These are phyloP conservation scores for Amanita molliuscula DNA, from an alignment of 768 basidiomycete species.

Conservation along the genomic window DNA sequence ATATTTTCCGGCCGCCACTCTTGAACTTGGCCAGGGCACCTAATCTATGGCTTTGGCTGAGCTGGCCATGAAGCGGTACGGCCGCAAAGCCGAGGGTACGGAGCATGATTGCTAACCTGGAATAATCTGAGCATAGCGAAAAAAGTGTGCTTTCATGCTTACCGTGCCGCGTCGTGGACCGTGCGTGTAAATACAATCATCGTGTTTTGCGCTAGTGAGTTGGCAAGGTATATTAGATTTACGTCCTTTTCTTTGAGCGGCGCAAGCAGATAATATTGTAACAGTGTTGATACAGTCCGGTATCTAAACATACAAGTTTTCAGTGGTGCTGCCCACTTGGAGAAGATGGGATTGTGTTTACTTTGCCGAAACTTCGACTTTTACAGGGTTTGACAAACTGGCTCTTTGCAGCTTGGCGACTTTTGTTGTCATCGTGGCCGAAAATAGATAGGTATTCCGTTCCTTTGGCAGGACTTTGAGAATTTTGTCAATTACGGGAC, in stretches of 20 bases:
- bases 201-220: slow-evolving; percentile 82
- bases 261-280: slow-evolving; percentile 94
- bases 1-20: slow-evolving; percentile 79
- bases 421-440: slow-evolving; percentile 98
- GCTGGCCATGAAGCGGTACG: slow-evolving; percentile 90
- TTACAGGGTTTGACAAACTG: slow-evolving; percentile 85
- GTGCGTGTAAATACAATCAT: slow-evolving; percentile 97
- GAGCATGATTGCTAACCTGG: slow-evolving; percentile 77
- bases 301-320: slow-evolving; percentile 44
- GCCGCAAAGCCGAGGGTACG: slow-evolving; percentile 90
- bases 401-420: slow-evolving; percentile 94
- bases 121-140: neutral
- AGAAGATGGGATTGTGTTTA: slow-evolving; percentile 24
- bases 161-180: slow-evolving; percentile 86
- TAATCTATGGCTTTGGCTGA: slow-evolving; percentile 87
- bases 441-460: slow-evolving; percentile 91
- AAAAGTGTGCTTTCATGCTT: slow-evolving; percentile 10
- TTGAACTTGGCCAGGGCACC: slow-evolving; percentile 95
- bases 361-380: slow-evolving; percentile 91
- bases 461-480: slow-evolving; percentile 92
- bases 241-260: slow-evolving; percentile 89
- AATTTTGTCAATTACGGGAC: slow-evolving; percentile 91
- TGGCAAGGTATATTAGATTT: slow-evolving; percentile 80
- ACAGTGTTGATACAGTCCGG: slow-evolving; percentile 88
- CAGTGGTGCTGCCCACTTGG: neutral